Evolutionary conservation across 345 rosid species (phyloP).

Genomic region (Laguncularia racemosa): DNA sequence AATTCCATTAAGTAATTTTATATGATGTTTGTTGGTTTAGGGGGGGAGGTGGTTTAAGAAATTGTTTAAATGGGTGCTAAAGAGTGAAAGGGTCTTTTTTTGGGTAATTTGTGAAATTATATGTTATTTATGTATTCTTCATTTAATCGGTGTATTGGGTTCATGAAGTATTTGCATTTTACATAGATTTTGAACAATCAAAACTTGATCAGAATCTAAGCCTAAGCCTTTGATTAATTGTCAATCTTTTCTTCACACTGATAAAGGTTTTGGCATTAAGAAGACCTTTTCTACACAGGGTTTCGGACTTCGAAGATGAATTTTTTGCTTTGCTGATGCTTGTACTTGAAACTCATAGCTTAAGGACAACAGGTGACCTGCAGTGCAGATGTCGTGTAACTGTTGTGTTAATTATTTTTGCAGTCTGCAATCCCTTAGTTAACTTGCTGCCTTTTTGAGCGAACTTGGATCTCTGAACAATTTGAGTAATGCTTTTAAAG

Average conservation of each 20-base stretch:
- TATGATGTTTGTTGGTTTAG: no score
- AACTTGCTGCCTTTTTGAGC: neutral
- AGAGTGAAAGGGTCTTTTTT: no score
- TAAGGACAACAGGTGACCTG: slow-evolving; percentile 78
- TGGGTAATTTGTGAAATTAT: neutral
- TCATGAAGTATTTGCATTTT: neutral
- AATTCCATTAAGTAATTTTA: no score
- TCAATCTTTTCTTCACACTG: neutral
- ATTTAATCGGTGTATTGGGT: neutral
- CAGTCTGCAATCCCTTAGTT: no score
- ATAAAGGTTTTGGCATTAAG: slow-evolving; percentile 86
- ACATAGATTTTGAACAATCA: no score
- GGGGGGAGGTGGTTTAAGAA: no score
- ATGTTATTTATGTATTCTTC: neutral
- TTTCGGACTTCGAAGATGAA: slow-evolving; percentile 91
- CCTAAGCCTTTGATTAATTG: no score
- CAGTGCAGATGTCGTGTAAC: neutral
- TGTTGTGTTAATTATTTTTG: neutral
- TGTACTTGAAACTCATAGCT: slow-evolving; percentile 88
- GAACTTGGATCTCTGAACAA: no score
- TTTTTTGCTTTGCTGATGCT: slow-evolving; percentile 86
- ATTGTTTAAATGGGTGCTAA: no score
- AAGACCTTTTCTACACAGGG: slow-evolving; percentile 79
- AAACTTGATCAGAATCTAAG: no score
- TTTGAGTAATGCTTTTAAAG: no score